Conservation (phyloP, 257 asterid species). For the Gentiana straminea region DNA sequence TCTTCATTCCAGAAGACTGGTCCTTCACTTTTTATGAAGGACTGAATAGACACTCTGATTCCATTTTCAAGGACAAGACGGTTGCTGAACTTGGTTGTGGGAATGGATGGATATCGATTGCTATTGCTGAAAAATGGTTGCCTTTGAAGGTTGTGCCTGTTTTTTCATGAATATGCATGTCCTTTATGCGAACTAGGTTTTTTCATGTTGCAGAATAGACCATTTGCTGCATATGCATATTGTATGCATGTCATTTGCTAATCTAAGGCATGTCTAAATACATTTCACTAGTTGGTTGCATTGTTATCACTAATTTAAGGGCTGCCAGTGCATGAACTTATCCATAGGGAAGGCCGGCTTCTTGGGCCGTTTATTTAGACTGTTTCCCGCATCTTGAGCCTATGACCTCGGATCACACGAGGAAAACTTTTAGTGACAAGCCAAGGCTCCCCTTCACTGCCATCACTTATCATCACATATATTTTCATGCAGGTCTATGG, state of each 20-base stretch:
- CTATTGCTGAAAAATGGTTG: conserved; percentile 92
- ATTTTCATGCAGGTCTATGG: conserved; percentile 75
- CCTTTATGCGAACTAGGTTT: neutral
- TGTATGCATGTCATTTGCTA: neutral
- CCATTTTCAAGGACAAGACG: conserved; percentile 83
- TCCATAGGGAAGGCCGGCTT: too few relatives aligned
- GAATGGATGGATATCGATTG: conserved; percentile 99
- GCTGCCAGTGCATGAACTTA: too few relatives aligned
- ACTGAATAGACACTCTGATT: conserved; percentile 86
- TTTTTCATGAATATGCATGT: conserved; percentile 5
- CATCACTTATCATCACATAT: neutral
- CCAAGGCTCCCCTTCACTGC: neutral
- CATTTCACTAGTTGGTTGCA: neutral
- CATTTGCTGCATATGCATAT: neutral
- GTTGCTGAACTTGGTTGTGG: conserved; percentile 99
- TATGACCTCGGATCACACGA: too few relatives aligned
- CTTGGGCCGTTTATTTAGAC: too few relatives aligned
- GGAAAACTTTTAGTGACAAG: too few relatives aligned
- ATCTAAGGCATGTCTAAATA: neutral
- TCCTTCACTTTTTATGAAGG: conserved; percentile 98
- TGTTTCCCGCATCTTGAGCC: neutral
- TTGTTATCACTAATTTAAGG: neutral
- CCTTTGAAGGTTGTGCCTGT: conserved; percentile 58
- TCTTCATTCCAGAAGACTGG: conserved; percentile 96
- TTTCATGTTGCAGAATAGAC: neutral